These are phyloP conservation scores for Barnettozyma wickerhamii DNA, from an alignment of 805 yeast genomes.

Conservation along the genomic window DNA sequence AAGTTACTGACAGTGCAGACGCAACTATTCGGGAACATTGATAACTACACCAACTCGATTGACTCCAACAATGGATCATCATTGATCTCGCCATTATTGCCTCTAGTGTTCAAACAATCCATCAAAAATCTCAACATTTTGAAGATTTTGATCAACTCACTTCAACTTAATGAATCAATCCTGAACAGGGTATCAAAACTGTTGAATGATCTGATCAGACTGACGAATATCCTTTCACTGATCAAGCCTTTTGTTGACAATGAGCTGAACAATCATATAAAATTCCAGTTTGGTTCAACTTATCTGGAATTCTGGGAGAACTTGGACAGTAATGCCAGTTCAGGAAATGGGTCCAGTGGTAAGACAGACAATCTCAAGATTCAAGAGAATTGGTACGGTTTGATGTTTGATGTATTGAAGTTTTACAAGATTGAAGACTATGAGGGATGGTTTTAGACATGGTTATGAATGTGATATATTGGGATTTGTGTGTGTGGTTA, in stretches of 20 bases:
- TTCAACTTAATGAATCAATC: constrained; percentile 23
- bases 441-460: constrained; percentile 28
- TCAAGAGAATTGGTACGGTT: constrained; percentile 19
- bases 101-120: constrained; percentile 26
- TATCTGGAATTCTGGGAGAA: constrained; percentile 21
- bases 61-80: constrained; percentile 11
- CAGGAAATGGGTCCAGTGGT: not conserved
- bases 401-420: constrained; percentile 20
- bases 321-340: constrained; percentile 9
- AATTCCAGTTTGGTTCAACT: constrained; percentile 17
- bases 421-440: constrained; percentile 19
- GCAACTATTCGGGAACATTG: constrained; percentile 9
- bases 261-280: constrained; percentile 22
- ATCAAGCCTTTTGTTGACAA: constrained; percentile 27
- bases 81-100: constrained; percentile 25
- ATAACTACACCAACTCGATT: constrained; percentile 22
- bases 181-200: constrained; percentile 20
- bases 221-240: constrained; percentile 23
- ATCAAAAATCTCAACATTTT: constrained; percentile 23
- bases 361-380: not conserved
- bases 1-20: constrained; percentile 18
- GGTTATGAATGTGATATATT: no score
- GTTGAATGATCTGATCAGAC: constrained; percentile 24
- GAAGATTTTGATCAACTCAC: constrained; percentile 26
- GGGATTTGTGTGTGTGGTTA: constrained; percentile 1